Evolutionary conservation across 192 early-diverging fungal genomes (phyloP), one percentile per base, ranked within the genome.

Genomic region (Backusella liffmaniae): DNA sequence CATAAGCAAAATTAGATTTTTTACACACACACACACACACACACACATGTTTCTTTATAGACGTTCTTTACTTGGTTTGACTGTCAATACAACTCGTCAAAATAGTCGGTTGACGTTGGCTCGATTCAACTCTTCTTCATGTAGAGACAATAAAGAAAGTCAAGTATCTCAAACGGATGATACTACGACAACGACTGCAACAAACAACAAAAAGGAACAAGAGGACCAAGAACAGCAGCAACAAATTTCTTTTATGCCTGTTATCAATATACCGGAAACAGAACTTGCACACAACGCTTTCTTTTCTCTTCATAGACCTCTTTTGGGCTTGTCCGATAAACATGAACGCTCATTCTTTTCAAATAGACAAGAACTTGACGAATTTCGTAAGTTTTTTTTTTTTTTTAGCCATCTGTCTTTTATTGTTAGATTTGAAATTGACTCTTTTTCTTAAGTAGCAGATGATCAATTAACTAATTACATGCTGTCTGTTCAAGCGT

Each of bases 211-310:
- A 3, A 23, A 42, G 5, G 36, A 68, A 5, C 39, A 67, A 13
- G 35, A 70, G 18, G 3, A 21, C 6, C 21, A 62, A 13, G 23
- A 70, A 30, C 23, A 71, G 41, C 15, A 36, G 15, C 26, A 41
- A 32, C 23, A 44, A 9, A n/a, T 71, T 7, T 71, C 70, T 18
- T 71, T 71, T 49, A 71, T 71, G 70, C 70, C 70, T 29, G 70
- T 49, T 18, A 41, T 49, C 8, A 83, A 80, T 39, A 80, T 83
- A 41, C 82, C 82, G 13, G 73, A 80, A 68, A 72, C 78, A 18
- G 89, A 90, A 72, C 78, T 90, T 9, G 87, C 87, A 13, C 83
- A 88, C 34, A 86, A 84, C 37, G 80, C 86, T 16, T 90, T 90
- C 79, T 90, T 89, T 77, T 87, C 89, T 10, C 76, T 87, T 21